phyloP scores from a whole-genome alignment of 2,329 filamentous ascomycete species.

The Penicillium freii region DNA sequence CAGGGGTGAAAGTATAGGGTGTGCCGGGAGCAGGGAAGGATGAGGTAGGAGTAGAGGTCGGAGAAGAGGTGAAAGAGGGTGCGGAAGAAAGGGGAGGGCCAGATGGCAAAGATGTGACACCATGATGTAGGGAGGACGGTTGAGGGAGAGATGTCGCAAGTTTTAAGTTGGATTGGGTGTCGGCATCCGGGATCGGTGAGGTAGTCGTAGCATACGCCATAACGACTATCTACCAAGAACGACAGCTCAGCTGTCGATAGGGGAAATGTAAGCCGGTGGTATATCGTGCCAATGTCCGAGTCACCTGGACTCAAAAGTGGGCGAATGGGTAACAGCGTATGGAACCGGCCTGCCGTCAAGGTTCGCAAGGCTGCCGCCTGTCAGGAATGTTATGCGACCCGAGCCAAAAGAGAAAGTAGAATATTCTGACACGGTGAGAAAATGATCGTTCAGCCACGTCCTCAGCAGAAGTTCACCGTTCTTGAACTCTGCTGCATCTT shows the following conservation, averaged over 20 bases:
- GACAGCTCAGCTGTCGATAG: constrained; percentile 33
- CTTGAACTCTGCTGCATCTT: constrained; percentile 48
- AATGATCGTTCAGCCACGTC: constrained; percentile 38
- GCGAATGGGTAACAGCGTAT: constrained; percentile 33
- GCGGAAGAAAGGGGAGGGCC: constrained; percentile 28
- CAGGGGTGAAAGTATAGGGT: constrained; percentile 37
- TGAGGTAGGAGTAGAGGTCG: constrained; percentile 32
- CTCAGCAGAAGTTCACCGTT: constrained; percentile 40
- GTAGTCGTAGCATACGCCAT: constrained; percentile 42
- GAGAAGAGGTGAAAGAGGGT: constrained; percentile 31
- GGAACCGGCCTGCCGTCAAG: constrained; percentile 30
- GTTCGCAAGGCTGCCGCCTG: constrained; percentile 23
- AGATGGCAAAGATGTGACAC: constrained; percentile 31
- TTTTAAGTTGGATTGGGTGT: constrained; percentile 38
- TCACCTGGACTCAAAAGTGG: constrained; percentile 41
- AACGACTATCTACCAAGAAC: constrained; percentile 30
- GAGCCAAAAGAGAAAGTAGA: constrained; percentile 31
- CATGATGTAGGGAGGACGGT: constrained; percentile 38
- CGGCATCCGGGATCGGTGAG: constrained; percentile 38
- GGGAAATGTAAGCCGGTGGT: constrained; percentile 27
- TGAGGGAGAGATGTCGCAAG: constrained; percentile 32
- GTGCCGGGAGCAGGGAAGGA: constrained; percentile 26
- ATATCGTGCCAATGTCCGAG: constrained; percentile 36
- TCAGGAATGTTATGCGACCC: constrained; percentile 32
- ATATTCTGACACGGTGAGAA: constrained; percentile 31